These are phyloP conservation scores for Lonicera japonica DNA, from an alignment of 129 eudicot genomes.

Conservation along the genomic window DNA sequence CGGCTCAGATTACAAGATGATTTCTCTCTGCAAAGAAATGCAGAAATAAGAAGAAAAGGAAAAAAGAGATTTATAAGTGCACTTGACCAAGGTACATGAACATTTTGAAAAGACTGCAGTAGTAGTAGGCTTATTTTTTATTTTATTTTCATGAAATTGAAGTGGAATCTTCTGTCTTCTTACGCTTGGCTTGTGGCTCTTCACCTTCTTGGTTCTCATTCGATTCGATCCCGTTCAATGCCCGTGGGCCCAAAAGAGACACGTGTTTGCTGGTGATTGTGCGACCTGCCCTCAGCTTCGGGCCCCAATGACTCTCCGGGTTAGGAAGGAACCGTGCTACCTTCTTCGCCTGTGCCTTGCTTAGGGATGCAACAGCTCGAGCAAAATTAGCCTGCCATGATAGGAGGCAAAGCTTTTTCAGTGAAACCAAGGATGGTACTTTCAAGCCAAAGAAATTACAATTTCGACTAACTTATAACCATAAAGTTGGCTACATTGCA, in stretches of 20 bases:
- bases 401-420: neutral
- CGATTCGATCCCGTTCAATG: constrained; percentile 30
- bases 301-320: constrained; percentile 98
- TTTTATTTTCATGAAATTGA: constrained; percentile 42
- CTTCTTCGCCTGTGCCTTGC: constrained; percentile 96
- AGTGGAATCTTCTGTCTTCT: constrained; percentile 61
- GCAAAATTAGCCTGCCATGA: constrained; percentile 76
- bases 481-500: no score
- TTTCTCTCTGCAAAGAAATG: constrained; percentile 48
- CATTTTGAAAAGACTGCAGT: neutral
- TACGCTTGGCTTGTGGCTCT: constrained; percentile 78
- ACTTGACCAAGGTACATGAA: neutral
- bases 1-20: constrained; percentile 25
- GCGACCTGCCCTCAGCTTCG: constrained; percentile 93
- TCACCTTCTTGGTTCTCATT: constrained; percentile 41
- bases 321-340: constrained; percentile 95
- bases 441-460: neutral
- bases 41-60: constrained; percentile 26
- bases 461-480: neutral
- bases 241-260: constrained; percentile 74
- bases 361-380: constrained; percentile 76
- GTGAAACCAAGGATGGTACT: neutral
- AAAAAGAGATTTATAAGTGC: neutral
- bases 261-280: constrained; percentile 79
- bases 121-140: neutral